phyloP scores from a whole-genome alignment of 1,139 yeast species.

The Diutina mesorugosa region DNA sequence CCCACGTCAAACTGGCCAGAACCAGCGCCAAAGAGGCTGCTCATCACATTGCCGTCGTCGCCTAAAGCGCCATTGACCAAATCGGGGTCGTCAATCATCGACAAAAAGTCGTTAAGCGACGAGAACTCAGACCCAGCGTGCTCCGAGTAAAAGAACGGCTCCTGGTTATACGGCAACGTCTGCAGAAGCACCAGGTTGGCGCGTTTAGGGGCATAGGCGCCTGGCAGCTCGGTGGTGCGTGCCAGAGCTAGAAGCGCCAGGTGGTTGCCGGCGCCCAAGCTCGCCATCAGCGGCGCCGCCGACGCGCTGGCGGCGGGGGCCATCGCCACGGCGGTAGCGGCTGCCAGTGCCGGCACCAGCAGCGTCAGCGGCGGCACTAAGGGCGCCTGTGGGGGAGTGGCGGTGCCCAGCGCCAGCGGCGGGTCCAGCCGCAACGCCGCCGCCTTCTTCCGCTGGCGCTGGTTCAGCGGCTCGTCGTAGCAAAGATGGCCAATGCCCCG shows the following conservation, averaged over 20 bases:
- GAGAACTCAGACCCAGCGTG: conserved; percentile 92
- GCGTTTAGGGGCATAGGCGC: neutral
- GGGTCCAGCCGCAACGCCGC: neutral
- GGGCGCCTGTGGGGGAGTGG: neutral
- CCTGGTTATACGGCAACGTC: conserved; percentile 42
- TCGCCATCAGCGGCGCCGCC: neutral
- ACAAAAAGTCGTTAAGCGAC: conserved; percentile 76
- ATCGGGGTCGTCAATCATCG: conserved; percentile 82
- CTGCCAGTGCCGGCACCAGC: neutral
- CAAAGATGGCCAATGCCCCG: conserved; percentile 85
- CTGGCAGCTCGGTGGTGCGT: neutral
- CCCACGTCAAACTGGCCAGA: neutral
- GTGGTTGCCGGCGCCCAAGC: neutral
- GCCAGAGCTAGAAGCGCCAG: neutral
- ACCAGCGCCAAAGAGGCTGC: neutral
- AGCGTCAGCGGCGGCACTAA: neutral
- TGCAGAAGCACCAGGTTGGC: conserved; percentile 16
- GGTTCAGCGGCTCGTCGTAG: conserved; percentile 57
- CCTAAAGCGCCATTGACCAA: conserved; percentile 9
- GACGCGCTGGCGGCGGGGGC: neutral
- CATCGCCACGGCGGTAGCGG: neutral
- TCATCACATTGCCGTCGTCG: neutral
- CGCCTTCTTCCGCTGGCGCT: conserved; percentile 25
- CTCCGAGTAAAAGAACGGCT: conserved; percentile 75
- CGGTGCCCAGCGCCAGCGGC: neutral